Evolutionary conservation across 768 basidiomycete species (phyloP), one percentile per base, ranked within the genome.

Genomic region (Serpula lacrymans): DNA sequence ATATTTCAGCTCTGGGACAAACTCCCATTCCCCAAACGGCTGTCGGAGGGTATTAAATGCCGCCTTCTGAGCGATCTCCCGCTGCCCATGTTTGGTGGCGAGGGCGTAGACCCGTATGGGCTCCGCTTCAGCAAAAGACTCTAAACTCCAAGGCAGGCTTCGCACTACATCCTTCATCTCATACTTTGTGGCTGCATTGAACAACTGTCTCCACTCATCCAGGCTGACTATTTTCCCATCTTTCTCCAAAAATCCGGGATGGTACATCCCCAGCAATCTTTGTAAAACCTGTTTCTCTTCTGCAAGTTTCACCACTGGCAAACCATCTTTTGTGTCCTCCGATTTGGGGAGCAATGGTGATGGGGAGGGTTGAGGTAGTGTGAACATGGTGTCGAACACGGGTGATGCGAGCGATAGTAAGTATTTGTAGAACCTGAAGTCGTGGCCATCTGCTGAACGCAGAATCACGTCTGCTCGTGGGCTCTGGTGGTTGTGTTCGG

Each of bases 101-200:
- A n/a, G n/a, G n/a, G n/a, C n/a, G n/a, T n/a, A n/a, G n/a, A n/a
- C n/a, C n/a, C n/a, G n/a, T n/a, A n/a, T n/a, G n/a, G n/a, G n/a
- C n/a, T n/a, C n/a, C n/a, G n/a, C n/a, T n/a, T n/a, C n/a, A n/a
- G n/a, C n/a, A n/a, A n/a, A n/a, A n/a, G n/a, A n/a, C n/a, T n/a
- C n/a, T n/a, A n/a, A n/a, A n/a, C n/a, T n/a, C n/a, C n/a, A n/a
- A n/a, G n/a, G n/a, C n/a, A n/a, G n/a, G n/a, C n/a, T n/a, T n/a
- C n/a, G n/a, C n/a, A n/a, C n/a, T n/a, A n/a, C 50, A 10, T 47
- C 45, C 16, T 50, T 42, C 54, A 61, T 61, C 26, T 50, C 45
- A 35, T 65, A 71, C 50, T 70, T 72, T 37, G 53, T 50, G 12
- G 67, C 71, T 12, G 65, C 62, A 23, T 62, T 59, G 23, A 58